Evolutionary conservation across 768 basidiomycete genomes (phyloP).

Genomic region (Kwoniella botswanensis): DNA sequence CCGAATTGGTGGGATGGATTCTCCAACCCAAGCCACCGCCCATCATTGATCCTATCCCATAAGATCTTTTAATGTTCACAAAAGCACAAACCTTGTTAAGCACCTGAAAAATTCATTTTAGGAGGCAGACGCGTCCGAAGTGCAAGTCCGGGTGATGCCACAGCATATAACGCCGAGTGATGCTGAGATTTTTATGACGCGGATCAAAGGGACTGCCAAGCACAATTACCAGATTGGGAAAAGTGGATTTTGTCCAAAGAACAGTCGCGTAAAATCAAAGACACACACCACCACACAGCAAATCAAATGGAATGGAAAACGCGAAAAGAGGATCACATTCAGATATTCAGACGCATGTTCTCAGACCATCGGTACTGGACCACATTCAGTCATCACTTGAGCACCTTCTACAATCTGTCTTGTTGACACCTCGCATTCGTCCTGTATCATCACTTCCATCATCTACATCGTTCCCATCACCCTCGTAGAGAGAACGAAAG

Average conservation of each 20-base stretch:
- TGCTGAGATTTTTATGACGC: constrained; percentile 9
- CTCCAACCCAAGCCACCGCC: neutral
- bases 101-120: constrained; percentile 23
- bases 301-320: neutral
- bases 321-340: neutral
- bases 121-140: constrained; percentile 6
- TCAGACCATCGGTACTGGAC: neutral
- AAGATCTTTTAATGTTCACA: constrained; percentile 25
- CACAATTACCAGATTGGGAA: constrained; percentile 11
- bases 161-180: constrained; percentile 3
- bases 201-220: neutral
- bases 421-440: constrained; percentile 9
- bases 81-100: neutral
- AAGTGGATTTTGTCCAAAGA: constrained; percentile 1
- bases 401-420: neutral
- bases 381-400: neutral
- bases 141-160: neutral
- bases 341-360: neutral
- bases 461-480: neutral
- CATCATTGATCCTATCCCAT: constrained; percentile 12
- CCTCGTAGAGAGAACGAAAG: neutral
- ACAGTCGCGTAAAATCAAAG: constrained; percentile 9
- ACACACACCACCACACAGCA: neutral
- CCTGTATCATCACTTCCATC: neutral
- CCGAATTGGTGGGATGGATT: too few species aligned